Conservation (phyloP, 441 rosid species). For the Gossypium trilobum region DNA sequence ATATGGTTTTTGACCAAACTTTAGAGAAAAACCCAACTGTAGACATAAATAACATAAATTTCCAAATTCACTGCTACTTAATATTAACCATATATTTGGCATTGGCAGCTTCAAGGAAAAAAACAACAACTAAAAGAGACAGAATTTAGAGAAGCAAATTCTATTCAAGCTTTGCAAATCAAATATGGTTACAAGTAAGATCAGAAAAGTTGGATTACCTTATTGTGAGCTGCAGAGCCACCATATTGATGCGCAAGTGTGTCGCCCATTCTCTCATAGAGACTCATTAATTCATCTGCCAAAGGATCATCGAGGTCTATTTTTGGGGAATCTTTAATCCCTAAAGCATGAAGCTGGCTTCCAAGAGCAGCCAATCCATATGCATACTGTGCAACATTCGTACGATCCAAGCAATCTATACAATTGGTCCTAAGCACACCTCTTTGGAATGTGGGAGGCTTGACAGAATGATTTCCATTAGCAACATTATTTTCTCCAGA, state of each 20-base stretch:
- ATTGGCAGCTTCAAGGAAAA: neutral
- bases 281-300: slow-evolving; percentile 77
- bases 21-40: neutral
- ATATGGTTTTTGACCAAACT: neutral
- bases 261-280: slow-evolving; percentile 97
- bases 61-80: neutral
- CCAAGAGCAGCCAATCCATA: slow-evolving; percentile 96
- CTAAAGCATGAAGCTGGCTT: slow-evolving; percentile 72
- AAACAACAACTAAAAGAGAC: neutral
- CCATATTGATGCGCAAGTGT: slow-evolving; percentile 97
- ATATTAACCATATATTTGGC: neutral
- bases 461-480: slow-evolving; percentile 43
- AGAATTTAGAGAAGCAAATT: neutral
- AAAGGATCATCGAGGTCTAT: slow-evolving; percentile 72
- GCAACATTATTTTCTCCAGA: slow-evolving; percentile 28
- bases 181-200: neutral
- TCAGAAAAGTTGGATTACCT: slow-evolving; percentile 38
- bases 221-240: slow-evolving; percentile 98
- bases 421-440: slow-evolving; percentile 97
- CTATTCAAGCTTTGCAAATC: slow-evolving; percentile 5
- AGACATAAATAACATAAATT: neutral
- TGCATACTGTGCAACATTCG: slow-evolving; percentile 98
- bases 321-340: slow-evolving; percentile 50
- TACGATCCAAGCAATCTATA: slow-evolving; percentile 95
- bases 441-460: slow-evolving; percentile 54